Conservation (phyloP, 495 filamentous ascomycete species). For the Peziza echinospora region DNA sequence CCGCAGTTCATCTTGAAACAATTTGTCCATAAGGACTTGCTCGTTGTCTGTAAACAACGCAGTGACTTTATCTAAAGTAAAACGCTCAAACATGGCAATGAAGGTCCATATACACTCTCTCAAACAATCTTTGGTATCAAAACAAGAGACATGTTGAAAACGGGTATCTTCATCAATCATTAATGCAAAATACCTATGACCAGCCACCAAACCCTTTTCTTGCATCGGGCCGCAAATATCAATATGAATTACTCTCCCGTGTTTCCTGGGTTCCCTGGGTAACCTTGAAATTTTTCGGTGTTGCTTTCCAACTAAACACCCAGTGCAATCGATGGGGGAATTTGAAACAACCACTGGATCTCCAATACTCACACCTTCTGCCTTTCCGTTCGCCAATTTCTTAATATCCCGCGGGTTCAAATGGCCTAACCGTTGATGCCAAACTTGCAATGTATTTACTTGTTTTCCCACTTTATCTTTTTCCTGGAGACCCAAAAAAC, state of each 20-base stretch:
- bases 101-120: neutral
- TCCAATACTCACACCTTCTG: neutral
- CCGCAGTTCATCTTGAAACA: neutral
- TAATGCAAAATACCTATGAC: neutral
- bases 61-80: neutral
- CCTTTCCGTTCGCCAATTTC: no score
- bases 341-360: neutral
- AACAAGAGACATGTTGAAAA: neutral
- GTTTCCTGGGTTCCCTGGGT: neutral
- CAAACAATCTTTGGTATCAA: neutral
- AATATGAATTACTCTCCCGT: neutral
- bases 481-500: no score
- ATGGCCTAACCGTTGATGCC: constrained; percentile 5
- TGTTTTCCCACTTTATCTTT: neutral
- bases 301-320: neutral
- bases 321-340: neutral
- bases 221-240: neutral
- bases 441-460: neutral
- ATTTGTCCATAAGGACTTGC: neutral
- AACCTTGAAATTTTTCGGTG: neutral
- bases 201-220: neutral
- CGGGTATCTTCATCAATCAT: neutral
- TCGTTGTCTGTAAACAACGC: neutral
- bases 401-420: neutral
- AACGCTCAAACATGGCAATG: neutral